phyloP scores from a whole-genome alignment of 805 yeast species.

The Barnettozyma sucrosica region DNA sequence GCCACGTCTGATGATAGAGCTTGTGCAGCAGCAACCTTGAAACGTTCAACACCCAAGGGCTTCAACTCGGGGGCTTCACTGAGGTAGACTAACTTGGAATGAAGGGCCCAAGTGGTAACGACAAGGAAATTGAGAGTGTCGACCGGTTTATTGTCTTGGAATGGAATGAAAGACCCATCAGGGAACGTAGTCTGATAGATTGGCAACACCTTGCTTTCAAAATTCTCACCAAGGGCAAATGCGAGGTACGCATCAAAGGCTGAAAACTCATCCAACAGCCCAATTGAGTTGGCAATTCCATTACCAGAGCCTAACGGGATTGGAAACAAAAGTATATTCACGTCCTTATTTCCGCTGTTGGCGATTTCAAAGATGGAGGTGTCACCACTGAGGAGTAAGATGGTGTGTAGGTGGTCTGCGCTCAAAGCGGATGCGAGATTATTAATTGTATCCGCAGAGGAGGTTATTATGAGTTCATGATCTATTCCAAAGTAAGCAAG shows the following conservation, averaged over 20 bases:
- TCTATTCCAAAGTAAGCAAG: constrained; percentile 32
- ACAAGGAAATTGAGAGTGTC: constrained; percentile 37
- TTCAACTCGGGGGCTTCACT: constrained; percentile 67
- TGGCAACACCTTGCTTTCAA: constrained; percentile 23
- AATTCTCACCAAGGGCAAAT: constrained; percentile 4
- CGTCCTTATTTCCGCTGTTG: constrained; percentile 34
- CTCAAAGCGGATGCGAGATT: constrained; percentile 33
- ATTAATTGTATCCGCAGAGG: constrained; percentile 31
- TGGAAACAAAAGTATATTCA: constrained; percentile 22
- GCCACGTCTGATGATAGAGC: constrained; percentile 38
- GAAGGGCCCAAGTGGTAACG: constrained; percentile 81
- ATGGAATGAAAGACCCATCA: constrained; percentile 12
- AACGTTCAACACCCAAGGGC: constrained; percentile 58
- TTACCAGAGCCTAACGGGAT: constrained; percentile 88
- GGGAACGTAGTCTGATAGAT: constrained; percentile 30
- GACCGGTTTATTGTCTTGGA: constrained; percentile 1
- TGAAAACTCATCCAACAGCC: constrained; percentile 29
- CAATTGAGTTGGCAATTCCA: constrained; percentile 63
- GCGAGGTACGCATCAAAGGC: constrained; percentile 34
- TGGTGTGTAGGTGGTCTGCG: constrained; percentile 25
- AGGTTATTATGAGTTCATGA: constrained; percentile 41
- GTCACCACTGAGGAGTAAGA: constrained; percentile 72
- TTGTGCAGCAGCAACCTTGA: constrained; percentile 58
- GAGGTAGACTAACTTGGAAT: constrained; percentile 78
- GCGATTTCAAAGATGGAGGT: constrained; percentile 76